These are phyloP conservation scores for Hygrophoropsis aurantiaca DNA, from an alignment of 768 basidiomycete genomes.

Conservation along the genomic window DNA sequence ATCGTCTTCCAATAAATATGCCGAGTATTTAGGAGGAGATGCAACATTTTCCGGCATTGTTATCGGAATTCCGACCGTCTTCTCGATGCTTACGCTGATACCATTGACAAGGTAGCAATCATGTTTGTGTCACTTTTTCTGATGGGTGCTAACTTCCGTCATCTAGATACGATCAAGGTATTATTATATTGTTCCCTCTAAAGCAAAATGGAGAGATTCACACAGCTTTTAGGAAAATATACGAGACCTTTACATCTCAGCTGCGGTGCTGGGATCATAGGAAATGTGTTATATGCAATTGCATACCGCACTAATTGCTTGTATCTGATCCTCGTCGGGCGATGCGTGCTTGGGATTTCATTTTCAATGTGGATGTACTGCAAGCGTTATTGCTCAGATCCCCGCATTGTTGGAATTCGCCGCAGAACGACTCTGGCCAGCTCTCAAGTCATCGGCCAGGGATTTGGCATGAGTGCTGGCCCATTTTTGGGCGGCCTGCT, in stretches of 20 bases:
- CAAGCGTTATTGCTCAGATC: constrained; percentile 68
- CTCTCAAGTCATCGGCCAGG: constrained; percentile 64
- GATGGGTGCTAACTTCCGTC: too few relatives aligned
- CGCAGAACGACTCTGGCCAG: constrained; percentile 61
- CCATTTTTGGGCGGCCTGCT: constrained; percentile 64
- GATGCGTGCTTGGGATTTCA: constrained; percentile 60
- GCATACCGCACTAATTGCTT: constrained; percentile 61
- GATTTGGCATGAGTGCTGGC: constrained; percentile 58
- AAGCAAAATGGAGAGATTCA: not conserved
- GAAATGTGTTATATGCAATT: constrained; percentile 58
- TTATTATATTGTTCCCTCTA: constrained; percentile 1
- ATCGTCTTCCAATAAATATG: constrained; percentile 64
- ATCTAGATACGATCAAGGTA: constrained; percentile 58
- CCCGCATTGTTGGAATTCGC: constrained; percentile 62
- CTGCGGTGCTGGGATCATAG: constrained; percentile 52
- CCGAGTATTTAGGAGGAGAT: constrained; percentile 60
- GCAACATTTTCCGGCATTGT: constrained; percentile 67
- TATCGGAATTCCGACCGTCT: constrained; percentile 64
- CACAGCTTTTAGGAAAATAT: constrained; percentile 47
- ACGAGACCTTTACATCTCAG: constrained; percentile 52
- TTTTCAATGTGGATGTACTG: constrained; percentile 68
- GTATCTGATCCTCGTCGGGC: constrained; percentile 69
- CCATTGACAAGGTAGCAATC: constrained; percentile 54
- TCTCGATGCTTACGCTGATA: constrained; percentile 58
- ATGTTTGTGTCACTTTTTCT: too few relatives aligned